These are phyloP conservation scores for Penicillium nucicola DNA, from an alignment of 495 filamentous ascomycete genomes.

Conservation along the genomic window DNA sequence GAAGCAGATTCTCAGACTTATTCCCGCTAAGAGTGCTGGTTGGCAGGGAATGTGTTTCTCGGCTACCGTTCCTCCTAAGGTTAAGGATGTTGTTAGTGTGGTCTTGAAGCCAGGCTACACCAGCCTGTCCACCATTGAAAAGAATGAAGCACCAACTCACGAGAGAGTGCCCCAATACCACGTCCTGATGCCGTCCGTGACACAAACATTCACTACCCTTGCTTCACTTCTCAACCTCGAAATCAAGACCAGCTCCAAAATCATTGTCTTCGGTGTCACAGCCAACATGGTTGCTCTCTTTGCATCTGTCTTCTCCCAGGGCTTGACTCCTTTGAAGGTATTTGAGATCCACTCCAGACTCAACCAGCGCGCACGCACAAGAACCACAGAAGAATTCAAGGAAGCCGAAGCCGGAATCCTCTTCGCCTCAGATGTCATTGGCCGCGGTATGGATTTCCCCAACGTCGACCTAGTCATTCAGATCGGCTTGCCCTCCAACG, in stretches of 20 bases:
- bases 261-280: conserved; percentile 67
- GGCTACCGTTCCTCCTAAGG: conserved; percentile 62
- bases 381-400: conserved; percentile 59
- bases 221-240: conserved; percentile 45
- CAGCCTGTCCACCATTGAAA: conserved; percentile 59
- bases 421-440: conserved; percentile 68
- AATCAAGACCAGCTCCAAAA: conserved; percentile 50
- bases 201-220: conserved; percentile 51
- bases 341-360: conserved; percentile 62
- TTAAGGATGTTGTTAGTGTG: conserved; percentile 56
- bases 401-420: conserved; percentile 51
- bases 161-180: conserved; percentile 60
- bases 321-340: conserved; percentile 43
- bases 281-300: conserved; percentile 60
- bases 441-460: conserved; percentile 89
- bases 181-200: conserved; percentile 51
- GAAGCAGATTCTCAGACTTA: conserved; percentile 52
- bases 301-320: conserved; percentile 43
- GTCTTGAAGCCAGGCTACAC: conserved; percentile 55
- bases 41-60: conserved; percentile 74
- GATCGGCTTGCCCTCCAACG: conserved; percentile 64
- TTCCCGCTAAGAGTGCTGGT: conserved; percentile 53
- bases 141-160: conserved; percentile 58
- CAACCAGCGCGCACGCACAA: conserved; percentile 53
- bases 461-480: conserved; percentile 90